These are phyloP conservation scores for Rhynchospora tenuis DNA, from an alignment of 176 grass and related monocot species.

Conservation along the genomic window DNA sequence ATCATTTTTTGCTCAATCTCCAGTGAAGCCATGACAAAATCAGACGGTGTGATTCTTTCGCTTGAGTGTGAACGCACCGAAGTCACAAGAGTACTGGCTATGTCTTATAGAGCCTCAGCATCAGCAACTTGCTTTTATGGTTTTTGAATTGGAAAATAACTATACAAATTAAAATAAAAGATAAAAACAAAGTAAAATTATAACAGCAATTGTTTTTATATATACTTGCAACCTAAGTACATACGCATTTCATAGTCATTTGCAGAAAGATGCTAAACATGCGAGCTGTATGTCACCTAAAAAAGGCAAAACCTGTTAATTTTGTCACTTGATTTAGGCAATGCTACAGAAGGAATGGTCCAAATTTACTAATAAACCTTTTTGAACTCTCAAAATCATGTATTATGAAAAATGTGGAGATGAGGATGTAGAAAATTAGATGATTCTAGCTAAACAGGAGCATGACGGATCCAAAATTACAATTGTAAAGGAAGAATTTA, in stretches of 20 bases:
- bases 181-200: neutral
- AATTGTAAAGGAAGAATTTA: too few species aligned
- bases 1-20: constrained; percentile 45
- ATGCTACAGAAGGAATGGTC: neutral
- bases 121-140: constrained; percentile 92
- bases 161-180: neutral
- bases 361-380: neutral
- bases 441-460: neutral
- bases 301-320: neutral
- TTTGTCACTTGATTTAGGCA: neutral
- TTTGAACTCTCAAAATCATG: neutral
- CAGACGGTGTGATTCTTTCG: constrained; percentile 74
- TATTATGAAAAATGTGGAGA: neutral
- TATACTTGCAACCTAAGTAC: neutral
- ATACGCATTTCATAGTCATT: neutral
- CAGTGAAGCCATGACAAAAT: constrained; percentile 66
- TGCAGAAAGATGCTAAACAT: neutral
- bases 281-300: neutral
- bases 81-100: constrained; percentile 61
- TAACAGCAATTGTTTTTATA: neutral
- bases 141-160: constrained; percentile 56
- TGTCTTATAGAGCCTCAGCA: constrained; percentile 82
- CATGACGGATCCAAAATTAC: neutral
- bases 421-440: neutral
- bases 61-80: too few species aligned